Conservation (phyloP, 305 asterid genomes). For the Fraxinus velutina region DNA sequence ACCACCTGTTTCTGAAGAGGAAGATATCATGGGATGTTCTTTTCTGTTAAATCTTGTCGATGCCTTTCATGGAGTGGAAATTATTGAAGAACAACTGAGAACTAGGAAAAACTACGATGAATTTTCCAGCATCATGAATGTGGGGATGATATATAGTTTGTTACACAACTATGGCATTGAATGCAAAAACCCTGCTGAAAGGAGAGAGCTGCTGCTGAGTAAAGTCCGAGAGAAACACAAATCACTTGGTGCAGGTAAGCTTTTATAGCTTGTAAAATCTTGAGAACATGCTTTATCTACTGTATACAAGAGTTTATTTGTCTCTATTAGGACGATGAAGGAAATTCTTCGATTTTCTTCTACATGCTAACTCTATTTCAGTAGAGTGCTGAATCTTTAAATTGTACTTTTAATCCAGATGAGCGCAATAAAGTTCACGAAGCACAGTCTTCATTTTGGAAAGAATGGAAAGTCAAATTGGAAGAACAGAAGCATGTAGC, state of each 20-base stretch:
- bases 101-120: constrained; percentile 64
- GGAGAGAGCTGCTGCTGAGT: constrained; percentile 69
- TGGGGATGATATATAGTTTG: constrained; percentile 84
- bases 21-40: constrained; percentile 78
- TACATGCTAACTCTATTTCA: constrained; percentile 5
- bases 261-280: constrained; percentile 21
- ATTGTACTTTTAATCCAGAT: constrained; percentile 43
- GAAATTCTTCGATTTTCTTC: background rate
- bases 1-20: constrained; percentile 78
- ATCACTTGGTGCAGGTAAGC: constrained; percentile 67
- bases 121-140: constrained; percentile 78
- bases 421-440: constrained; percentile 67
- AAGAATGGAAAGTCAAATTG: constrained; percentile 88
- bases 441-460: constrained; percentile 96
- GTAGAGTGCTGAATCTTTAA: constrained; percentile 20
- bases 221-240: constrained; percentile 65
- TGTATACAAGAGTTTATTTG: constrained; percentile 19
- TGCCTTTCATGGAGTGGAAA: constrained; percentile 78
- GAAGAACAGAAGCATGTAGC: constrained; percentile 86
- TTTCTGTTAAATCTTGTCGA: constrained; percentile 77
- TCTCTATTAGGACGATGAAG: constrained; percentile 7
- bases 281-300: constrained; percentile 17
- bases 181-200: constrained; percentile 72
- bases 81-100: constrained; percentile 76
- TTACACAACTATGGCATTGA: constrained; percentile 70